phyloP scores from a whole-genome alignment of 2,329 filamentous ascomycete species.

The Curvularia verruculosa region DNA sequence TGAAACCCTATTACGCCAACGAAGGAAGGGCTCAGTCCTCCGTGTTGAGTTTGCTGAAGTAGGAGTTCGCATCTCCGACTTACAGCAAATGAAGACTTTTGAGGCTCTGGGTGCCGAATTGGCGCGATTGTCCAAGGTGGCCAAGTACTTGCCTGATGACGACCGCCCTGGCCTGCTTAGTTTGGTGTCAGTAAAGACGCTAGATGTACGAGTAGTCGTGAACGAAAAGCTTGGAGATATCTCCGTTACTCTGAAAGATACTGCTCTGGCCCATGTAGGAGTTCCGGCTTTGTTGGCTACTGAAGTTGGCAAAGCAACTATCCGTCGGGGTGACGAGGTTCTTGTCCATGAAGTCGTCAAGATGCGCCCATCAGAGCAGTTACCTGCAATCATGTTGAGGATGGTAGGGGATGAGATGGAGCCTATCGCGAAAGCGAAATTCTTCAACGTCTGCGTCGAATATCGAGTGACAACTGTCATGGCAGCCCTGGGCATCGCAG shows the following conservation, averaged over 20 bases:
- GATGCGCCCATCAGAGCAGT: conserved; percentile 45
- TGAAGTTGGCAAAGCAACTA: conserved; percentile 68
- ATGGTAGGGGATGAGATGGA: conserved; percentile 95
- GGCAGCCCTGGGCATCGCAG: conserved; percentile 73
- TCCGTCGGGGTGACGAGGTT: conserved; percentile 73
- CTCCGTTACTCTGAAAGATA: conserved; percentile 46
- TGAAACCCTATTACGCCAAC: conserved; percentile 84
- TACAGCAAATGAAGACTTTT: conserved; percentile 70
- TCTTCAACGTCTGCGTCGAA: conserved; percentile 84
- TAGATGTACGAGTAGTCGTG: conserved; percentile 67
- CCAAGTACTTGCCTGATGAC: conserved; percentile 95
- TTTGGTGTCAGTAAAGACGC: conserved; percentile 68
- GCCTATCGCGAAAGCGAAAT: conserved; percentile 83
- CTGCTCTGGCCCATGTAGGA: conserved; percentile 67
- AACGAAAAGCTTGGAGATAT: conserved; percentile 70
- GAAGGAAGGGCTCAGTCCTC: conserved; percentile 83
- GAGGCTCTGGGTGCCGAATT: conserved; percentile 78
- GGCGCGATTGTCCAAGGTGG: conserved; percentile 79
- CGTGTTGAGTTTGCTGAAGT: conserved; percentile 71
- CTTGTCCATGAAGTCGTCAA: conserved; percentile 69
- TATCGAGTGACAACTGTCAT: conserved; percentile 86
- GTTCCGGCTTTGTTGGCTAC: conserved; percentile 82
- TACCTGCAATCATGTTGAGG: conserved; percentile 80
- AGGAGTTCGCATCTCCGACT: conserved; percentile 65
- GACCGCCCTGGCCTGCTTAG: conserved; percentile 88